Evolutionary conservation across 2,329 filamentous ascomycete species (phyloP), one percentile per base, ranked within the genome.

Genomic region (Diaporthe sp.): DNA sequence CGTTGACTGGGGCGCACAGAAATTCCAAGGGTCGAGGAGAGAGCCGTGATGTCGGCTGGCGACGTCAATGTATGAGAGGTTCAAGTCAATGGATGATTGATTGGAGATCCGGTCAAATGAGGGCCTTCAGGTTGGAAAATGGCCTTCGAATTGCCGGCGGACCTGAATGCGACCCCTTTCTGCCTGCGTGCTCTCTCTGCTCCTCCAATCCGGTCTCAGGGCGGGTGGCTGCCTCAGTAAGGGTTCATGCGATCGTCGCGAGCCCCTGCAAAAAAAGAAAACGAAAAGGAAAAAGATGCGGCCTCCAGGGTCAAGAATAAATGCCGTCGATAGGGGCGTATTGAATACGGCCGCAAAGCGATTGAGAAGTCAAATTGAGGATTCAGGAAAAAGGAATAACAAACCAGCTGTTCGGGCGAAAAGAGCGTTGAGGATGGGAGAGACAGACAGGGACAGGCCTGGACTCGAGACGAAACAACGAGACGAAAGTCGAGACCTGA

Each of bases 351-450:
- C 57, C 70, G 70, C 40, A 25, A 61, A 6, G 33, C 30, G 19
- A 45, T 42, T 12, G 42, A 55, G 57, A 33, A 66, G 10, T 50
- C 42, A 66, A 30, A 57, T 25, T 35, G 35, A 64, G 30, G 25
- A 67, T 10, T 38, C 17, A 66, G 22, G 30, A 76, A 40, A 38
- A 76, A 40, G 17, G 72, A 76, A 71, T 72, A 64, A 69, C 67
- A 67, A 76, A 73, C 74, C 72, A 67, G 72, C 54, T 71, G 58
- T 61, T 60, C 50, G 54, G 64, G 42, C 50, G 74, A 71, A 71
- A 60, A 45, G 58, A 74, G 30, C 22, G 70, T 72, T 33, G 50
- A 45, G 57, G 47, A 40, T 25, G 38, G 50, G 28, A 52, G n/a
- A n/a, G n/a, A n/a, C 17, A 19, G 68, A 13, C 42, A 61, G 61